A percentile compares a stretch with the other conserved stretches of the same genome.
phyloP scores from a whole-genome alignment of 208 protist genomes.

The Crithidia acanthocephali region DNA sequence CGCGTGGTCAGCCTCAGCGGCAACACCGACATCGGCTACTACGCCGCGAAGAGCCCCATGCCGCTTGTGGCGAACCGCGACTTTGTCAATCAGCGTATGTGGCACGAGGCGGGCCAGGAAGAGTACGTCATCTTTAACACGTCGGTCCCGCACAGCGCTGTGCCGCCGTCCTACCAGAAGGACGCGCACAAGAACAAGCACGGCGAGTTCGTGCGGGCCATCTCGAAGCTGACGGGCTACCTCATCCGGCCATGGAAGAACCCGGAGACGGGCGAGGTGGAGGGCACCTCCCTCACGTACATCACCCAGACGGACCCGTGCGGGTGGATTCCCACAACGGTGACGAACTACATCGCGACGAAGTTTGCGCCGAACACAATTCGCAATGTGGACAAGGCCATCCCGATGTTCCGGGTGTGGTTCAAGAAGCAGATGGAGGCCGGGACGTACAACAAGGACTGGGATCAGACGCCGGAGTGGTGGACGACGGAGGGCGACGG shows the following conservation, averaged over 20 bases:
- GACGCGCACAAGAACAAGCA: constrained; percentile 51
- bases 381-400: constrained; percentile 47
- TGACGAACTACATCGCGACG: constrained; percentile 83
- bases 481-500: constrained; percentile 30
- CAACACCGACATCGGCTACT: constrained; percentile 93
- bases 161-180: constrained; percentile 59
- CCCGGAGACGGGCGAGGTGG: constrained; percentile 41
- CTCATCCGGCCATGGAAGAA: constrained; percentile 74
- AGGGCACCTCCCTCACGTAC: constrained; percentile 77
- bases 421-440: constrained; percentile 56
- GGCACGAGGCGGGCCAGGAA: constrained; percentile 63
- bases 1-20: constrained; percentile 65
- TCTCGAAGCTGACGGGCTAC: constrained; percentile 87
- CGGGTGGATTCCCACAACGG: constrained; percentile 79
- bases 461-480: constrained; percentile 50
- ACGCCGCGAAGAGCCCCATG: constrained; percentile 81
- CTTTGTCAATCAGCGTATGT: constrained; percentile 92
- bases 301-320: constrained; percentile 83
- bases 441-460: constrained; percentile 69
- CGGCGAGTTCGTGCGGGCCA: constrained; percentile 62
- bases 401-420: constrained; percentile 61
- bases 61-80: constrained; percentile 80
- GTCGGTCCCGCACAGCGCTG: constrained; percentile 67
- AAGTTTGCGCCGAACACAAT: constrained; percentile 86
- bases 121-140: constrained; percentile 94